These are phyloP conservation scores for Saccharomyces hybrid DNA, from an alignment of 1,139 yeast genomes.

Conservation along the genomic window DNA sequence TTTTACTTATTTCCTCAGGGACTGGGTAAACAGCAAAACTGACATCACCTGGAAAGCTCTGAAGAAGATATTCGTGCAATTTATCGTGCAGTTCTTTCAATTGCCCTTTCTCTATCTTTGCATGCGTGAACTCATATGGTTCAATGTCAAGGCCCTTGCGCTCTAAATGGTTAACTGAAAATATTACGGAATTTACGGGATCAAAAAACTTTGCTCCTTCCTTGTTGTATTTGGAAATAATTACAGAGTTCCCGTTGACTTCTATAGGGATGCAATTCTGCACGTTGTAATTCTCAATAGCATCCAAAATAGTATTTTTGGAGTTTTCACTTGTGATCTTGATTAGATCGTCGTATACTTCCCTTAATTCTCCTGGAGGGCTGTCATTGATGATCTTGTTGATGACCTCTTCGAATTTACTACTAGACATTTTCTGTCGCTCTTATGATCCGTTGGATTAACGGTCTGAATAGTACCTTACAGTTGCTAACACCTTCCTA, in stretches of 20 bases:
- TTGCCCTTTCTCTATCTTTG: slow-evolving; percentile 16
- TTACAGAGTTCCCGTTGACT: slow-evolving; percentile 32
- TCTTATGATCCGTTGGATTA: not conserved
- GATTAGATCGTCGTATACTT: slow-evolving; percentile 30
- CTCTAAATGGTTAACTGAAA: slow-evolving; percentile 54
- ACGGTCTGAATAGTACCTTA: not conserved
- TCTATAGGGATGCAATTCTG: slow-evolving; percentile 38
- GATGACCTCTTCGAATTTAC: slow-evolving; percentile 23
- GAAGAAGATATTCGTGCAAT: slow-evolving; percentile 34
- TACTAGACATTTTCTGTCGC: slow-evolving; percentile 8
- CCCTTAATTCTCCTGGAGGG: slow-evolving; percentile 35
- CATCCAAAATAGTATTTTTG: slow-evolving; percentile 29
- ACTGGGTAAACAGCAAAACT: slow-evolving; percentile 37
- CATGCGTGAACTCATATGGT: slow-evolving; percentile 23
- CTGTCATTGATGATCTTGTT: slow-evolving; percentile 24
- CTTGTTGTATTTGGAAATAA: slow-evolving; percentile 43
- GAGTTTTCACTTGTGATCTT: slow-evolving; percentile 31
- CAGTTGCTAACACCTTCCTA: not conserved
- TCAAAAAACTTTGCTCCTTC: slow-evolving; percentile 44
- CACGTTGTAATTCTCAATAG: slow-evolving; percentile 40
- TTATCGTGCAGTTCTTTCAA: slow-evolving; percentile 16
- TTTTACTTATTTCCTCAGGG: slow-evolving; percentile 39
- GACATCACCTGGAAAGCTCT: slow-evolving; percentile 41
- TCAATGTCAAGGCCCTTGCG: slow-evolving; percentile 47
- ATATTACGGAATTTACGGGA: slow-evolving; percentile 41